Evolutionary conservation across 352 stramenopile species (phyloP).

Genomic region (Phytophthora sp.): DNA sequence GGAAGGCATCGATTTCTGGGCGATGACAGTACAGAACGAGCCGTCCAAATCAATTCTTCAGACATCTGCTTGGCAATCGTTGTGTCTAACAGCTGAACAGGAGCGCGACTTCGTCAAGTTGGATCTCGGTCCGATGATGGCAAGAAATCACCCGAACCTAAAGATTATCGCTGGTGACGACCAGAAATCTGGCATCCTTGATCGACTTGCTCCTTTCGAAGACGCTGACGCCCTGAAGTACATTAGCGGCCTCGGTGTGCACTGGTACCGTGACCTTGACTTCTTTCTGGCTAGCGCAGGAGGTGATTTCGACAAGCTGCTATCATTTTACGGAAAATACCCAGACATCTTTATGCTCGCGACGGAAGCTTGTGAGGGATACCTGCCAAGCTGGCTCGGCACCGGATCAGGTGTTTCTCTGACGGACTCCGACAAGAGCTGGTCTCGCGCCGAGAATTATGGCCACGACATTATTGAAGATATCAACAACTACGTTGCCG

Average conservation of each 20-base stretch:
- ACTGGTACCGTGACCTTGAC: constrained; percentile 85
- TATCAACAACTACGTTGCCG: constrained; percentile 72
- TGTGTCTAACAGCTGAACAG: constrained; percentile 43
- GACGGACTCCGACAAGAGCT: constrained; percentile 39
- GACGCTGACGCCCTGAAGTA: constrained; percentile 65
- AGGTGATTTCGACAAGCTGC: constrained; percentile 53
- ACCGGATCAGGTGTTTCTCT: constrained; percentile 53
- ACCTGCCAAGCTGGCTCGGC: constrained; percentile 51
- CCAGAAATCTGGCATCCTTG: constrained; percentile 71
- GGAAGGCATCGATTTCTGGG: constrained; percentile 80
- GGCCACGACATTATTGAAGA: constrained; percentile 88
- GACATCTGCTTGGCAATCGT: constrained; percentile 65
- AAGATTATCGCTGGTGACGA: constrained; percentile 89
- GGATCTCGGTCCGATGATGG: constrained; percentile 75
- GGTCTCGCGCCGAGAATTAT: constrained; percentile 77
- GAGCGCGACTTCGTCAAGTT: constrained; percentile 79
- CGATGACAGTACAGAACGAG: constrained; percentile 88
- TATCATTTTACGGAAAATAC: constrained; percentile 50
- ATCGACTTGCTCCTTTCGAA: constrained; percentile 47
- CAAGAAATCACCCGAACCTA: constrained; percentile 69
- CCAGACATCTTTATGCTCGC: constrained; percentile 82
- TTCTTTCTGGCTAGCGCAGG: constrained; percentile 40
- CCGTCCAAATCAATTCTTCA: constrained; percentile 34
- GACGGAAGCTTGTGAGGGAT: constrained; percentile 76
- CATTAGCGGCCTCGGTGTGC: constrained; percentile 79